phyloP scores from a whole-genome alignment of 371 early-diverging fungal genomes.

The Syncephalastrum contaminatum region DNA sequence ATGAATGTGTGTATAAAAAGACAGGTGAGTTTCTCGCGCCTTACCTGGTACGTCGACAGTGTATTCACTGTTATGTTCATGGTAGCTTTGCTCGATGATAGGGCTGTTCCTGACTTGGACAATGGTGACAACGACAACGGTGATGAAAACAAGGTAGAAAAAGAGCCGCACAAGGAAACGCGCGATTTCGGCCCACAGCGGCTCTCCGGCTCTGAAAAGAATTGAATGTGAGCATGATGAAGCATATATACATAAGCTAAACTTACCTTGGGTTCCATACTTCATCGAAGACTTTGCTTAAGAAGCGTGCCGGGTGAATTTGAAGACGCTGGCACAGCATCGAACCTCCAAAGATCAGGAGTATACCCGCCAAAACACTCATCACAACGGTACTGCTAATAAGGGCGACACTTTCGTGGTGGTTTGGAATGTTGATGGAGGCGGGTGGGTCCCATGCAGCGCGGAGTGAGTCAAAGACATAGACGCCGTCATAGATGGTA shows the following conservation, averaged over 20 bases:
- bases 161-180: constrained; percentile 22
- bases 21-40: not conserved
- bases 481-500: constrained; percentile 31
- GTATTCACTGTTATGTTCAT: constrained; percentile 11
- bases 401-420: constrained; percentile 4
- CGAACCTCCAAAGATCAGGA: constrained; percentile 5
- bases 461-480: constrained; percentile 21
- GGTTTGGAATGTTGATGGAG: too few relatives aligned
- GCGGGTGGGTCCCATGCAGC: constrained; percentile 18
- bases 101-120: constrained; percentile 34
- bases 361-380: constrained; percentile 3
- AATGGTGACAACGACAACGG: constrained; percentile 16
- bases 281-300: not conserved
- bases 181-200: constrained; percentile 32
- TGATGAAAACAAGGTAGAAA: constrained; percentile 18
- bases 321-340: constrained; percentile 6
- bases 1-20: not conserved
- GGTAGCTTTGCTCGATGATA: constrained; percentile 30
- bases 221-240: too few relatives aligned
- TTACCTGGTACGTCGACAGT: constrained; percentile 33
- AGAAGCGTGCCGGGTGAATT: not conserved
- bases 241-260: not conserved
- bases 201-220: constrained; percentile 29
- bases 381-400: constrained; percentile 8
- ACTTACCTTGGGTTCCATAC: constrained; percentile 34